Percentiles rank a stretch among this genome's conserved stretches.
Evolutionary conservation across 345 rosid genomes (phyloP).

Genomic region (Angophora floribunda): DNA sequence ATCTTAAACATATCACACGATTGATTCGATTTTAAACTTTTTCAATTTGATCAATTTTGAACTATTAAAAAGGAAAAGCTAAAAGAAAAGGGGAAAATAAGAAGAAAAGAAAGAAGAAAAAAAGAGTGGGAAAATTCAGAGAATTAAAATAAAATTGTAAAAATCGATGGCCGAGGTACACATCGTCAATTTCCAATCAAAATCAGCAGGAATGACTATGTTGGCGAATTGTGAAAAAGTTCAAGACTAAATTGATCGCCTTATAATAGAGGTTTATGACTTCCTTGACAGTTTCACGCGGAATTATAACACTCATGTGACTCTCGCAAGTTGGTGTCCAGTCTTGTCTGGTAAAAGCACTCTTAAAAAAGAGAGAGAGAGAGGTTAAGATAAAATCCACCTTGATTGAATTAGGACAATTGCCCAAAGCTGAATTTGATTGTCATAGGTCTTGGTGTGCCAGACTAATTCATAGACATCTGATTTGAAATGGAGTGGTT

Average conservation of each 20-base stretch:
- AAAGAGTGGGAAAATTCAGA: too few relatives aligned
- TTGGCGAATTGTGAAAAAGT: fast-evolving
- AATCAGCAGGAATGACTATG: fast-evolving
- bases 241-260: fast-evolving
- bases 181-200: not conserved
- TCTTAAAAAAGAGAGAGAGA: not conserved
- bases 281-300: fast-evolving
- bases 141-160: fast-evolving
- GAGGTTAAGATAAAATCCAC: not conserved
- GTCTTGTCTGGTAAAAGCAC: not conserved
- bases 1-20: not conserved
- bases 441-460: not conserved
- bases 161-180: not conserved
- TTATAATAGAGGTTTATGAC: not conserved
- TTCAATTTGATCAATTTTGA: not conserved
- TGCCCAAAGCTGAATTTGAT: not conserved
- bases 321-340: not conserved
- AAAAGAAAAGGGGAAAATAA: not conserved
- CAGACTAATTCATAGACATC: not conserved
- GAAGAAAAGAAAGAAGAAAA: too few relatives aligned
- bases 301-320: not conserved
- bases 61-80: not conserved
- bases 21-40: fast-evolving
- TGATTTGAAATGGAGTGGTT: not conserved
- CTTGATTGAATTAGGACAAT: not conserved